Evolutionary conservation across 106 monocot species (phyloP).

Genomic region (Iris macrosiphon): DNA sequence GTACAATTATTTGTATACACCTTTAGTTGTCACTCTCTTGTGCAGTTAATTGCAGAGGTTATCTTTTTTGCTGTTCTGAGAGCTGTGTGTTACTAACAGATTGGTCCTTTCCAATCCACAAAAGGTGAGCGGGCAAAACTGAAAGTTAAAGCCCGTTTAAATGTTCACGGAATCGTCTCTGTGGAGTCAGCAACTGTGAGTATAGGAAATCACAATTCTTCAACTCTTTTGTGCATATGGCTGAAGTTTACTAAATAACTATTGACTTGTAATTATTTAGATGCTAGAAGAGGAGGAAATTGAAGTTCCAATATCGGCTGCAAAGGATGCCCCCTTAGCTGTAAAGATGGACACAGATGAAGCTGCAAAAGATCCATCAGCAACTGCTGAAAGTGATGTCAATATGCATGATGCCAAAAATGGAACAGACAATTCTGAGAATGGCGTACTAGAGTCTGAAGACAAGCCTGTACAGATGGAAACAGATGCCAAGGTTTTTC

Average conservation of each 20-base stretch:
- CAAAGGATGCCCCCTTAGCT: constrained; percentile 34
- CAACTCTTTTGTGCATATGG: too few relatives aligned
- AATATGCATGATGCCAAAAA: constrained; percentile 61
- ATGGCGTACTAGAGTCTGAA: constrained; percentile 41
- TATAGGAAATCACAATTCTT: too few relatives aligned
- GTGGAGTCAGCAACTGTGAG: constrained; percentile 90
- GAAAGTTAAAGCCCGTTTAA: constrained; percentile 76
- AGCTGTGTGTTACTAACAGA: constrained; percentile 27
- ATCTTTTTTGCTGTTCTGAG: too few relatives aligned
- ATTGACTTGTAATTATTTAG: constrained; percentile 25
- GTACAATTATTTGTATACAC: too few relatives aligned
- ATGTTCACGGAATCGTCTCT: constrained; percentile 83
- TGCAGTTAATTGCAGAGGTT: too few relatives aligned
- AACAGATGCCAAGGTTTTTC: constrained; percentile 73
- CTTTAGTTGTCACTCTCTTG: background rate
- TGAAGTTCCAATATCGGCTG: constrained; percentile 59
- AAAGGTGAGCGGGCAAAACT: constrained; percentile 63
- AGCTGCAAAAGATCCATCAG: constrained; percentile 13
- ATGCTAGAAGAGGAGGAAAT: constrained; percentile 85
- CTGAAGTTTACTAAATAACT: too few relatives aligned
- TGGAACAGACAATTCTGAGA: constrained; percentile 41
- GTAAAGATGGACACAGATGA: constrained; percentile 82
- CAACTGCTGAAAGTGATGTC: constrained; percentile 25
- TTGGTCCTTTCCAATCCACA: constrained; percentile 87
- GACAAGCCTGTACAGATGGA: constrained; percentile 75